These are phyloP conservation scores for Pigoraptor vietnamica DNA, from an alignment of 78 protist species.

Conservation along the genomic window DNA sequence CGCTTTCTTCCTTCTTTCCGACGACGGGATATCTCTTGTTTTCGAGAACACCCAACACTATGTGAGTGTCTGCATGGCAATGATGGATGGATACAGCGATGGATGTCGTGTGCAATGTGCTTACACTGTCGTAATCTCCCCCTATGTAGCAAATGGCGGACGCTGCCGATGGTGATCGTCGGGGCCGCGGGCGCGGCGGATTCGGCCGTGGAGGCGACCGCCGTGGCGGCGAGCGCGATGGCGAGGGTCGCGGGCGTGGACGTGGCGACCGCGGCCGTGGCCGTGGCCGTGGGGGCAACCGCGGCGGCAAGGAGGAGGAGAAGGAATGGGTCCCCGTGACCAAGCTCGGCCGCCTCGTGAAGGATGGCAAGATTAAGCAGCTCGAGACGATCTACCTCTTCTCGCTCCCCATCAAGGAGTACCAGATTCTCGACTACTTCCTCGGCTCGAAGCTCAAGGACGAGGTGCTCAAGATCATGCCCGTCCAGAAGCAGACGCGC, in stretches of 20 bases:
- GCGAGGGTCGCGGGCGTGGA: conserved; percentile 62
- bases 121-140: no score
- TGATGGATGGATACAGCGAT: not conserved
- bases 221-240: conserved; percentile 24
- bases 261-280: conserved; percentile 38
- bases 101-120: no score
- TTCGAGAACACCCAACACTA: not conserved
- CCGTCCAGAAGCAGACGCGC: conserved; percentile 99
- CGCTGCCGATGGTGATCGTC: not conserved
- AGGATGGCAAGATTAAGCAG: conserved; percentile 79
- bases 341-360: conserved; percentile 99
- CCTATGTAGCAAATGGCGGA: conserved; percentile 24
- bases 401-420: conserved; percentile 99
- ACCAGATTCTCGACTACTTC: conserved; percentile 94
- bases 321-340: conserved; percentile 97
- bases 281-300: conserved; percentile 52
- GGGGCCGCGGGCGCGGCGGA: not conserved
- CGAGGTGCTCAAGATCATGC: conserved; percentile 96
- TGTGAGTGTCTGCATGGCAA: not conserved
- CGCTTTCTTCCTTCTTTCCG: not conserved
- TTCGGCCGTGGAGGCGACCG: conserved; percentile 7
- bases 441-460: conserved; percentile 84
- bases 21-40: not conserved
- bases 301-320: conserved; percentile 67
- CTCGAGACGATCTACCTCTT: conserved; percentile 97